Percentiles rank a stretch among this genome's conserved stretches.
Conservation (phyloP, 192 early-diverging fungal species). For the Blastocladiella britannica region DNA sequence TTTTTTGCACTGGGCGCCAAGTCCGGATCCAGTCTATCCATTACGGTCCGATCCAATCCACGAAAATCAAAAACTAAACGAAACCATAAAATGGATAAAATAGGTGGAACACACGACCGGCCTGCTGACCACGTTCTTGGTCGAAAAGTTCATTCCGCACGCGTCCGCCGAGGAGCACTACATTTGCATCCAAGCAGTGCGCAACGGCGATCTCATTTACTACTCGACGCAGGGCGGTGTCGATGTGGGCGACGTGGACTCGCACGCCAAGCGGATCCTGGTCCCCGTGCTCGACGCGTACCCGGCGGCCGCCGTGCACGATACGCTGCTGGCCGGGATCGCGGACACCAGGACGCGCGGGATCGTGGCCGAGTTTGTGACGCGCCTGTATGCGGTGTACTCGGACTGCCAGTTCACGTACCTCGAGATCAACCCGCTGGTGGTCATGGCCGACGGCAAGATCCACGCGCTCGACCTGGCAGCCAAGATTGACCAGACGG, state of each 20-base stretch:
- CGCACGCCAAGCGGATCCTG: slow-evolving; percentile 74
- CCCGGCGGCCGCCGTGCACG: slow-evolving; percentile 45
- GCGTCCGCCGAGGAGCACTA: slow-evolving; percentile 85
- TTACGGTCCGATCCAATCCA: no score
- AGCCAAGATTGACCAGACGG: slow-evolving; percentile 96
- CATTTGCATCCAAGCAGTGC: slow-evolving; percentile 84
- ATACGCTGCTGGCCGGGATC: slow-evolving; percentile 46
- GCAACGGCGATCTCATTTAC: slow-evolving; percentile 86
- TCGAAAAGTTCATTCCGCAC: slow-evolving; percentile 89
- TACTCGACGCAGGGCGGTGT: slow-evolving; percentile 98
- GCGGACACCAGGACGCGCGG: slow-evolving; percentile 32
- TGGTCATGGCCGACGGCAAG: slow-evolving; percentile 52
- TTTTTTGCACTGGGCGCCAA: neutral
- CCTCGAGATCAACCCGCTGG: slow-evolving; percentile 98
- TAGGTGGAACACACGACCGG: slow-evolving; percentile 69
- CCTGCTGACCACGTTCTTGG: slow-evolving; percentile 77
- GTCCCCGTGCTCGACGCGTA: slow-evolving; percentile 59
- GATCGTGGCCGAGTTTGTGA: slow-evolving; percentile 73
- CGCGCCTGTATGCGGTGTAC: slow-evolving; percentile 84
- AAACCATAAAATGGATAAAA: neutral
- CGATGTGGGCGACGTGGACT: slow-evolving; percentile 95
- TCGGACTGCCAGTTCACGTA: slow-evolving; percentile 95
- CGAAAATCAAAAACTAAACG: neutral
- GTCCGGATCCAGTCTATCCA: no score
- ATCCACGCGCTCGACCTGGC: slow-evolving; percentile 89